Percentiles rank a stretch among this genome's conserved stretches.
phyloP scores from a whole-genome alignment of 768 basidiomycete species.

The Lentinula guzmanii region DNA sequence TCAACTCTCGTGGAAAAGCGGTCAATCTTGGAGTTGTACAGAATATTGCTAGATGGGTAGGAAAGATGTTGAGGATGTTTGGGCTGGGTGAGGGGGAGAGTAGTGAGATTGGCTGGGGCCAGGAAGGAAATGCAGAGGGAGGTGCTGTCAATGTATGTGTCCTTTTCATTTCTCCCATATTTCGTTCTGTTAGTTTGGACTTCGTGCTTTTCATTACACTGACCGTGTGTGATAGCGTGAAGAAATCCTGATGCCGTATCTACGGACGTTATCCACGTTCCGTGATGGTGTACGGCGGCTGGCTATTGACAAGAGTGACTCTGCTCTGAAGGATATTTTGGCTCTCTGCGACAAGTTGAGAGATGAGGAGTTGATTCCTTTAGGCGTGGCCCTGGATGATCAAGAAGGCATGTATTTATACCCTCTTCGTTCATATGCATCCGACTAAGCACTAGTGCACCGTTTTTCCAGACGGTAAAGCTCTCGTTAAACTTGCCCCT shows the following conservation, averaged over 20 bases:
- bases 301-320: slow-evolving; percentile 67
- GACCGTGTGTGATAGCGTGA: slow-evolving; percentile 52
- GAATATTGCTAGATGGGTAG: slow-evolving; percentile 62
- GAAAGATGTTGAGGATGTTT: slow-evolving; percentile 71
- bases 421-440: background rate
- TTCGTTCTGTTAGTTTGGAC: background rate
- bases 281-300: slow-evolving; percentile 82
- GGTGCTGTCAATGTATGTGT: slow-evolving; percentile 42
- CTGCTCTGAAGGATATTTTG: slow-evolving; percentile 73
- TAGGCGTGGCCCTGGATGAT: slow-evolving; percentile 95
- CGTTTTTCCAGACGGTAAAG: slow-evolving; percentile 70
- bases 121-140: slow-evolving; percentile 39
- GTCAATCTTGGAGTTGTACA: slow-evolving; percentile 61
- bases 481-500: slow-evolving; percentile 87
- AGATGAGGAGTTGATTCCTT: slow-evolving; percentile 84
- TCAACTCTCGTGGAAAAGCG: slow-evolving; percentile 56
- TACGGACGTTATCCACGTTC: slow-evolving; percentile 81
- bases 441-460: slow-evolving; percentile 5
- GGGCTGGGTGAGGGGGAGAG: slow-evolving; percentile 70
- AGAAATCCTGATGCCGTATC: slow-evolving; percentile 82
- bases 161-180: background rate
- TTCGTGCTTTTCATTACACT: too few relatives aligned
- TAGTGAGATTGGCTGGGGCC: slow-evolving; percentile 82
- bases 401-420: slow-evolving; percentile 64
- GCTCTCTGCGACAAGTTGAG: slow-evolving; percentile 85